Base-by-base conservation (phyloP, 768 basidiomycete genomes). In the Podaxis mareebaensis region DNA sequence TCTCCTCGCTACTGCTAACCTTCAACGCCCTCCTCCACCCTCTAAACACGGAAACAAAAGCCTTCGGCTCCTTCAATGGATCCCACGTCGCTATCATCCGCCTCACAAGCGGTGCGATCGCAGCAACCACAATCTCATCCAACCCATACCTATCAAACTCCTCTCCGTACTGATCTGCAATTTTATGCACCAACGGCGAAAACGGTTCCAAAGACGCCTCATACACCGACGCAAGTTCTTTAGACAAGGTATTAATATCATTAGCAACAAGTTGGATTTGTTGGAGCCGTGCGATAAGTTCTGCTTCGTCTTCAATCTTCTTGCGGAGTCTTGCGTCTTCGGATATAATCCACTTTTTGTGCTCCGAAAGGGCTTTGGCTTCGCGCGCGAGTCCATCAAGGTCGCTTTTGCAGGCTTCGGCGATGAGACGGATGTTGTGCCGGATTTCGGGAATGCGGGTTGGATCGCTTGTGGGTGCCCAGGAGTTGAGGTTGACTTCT, bases 361-460 rank as follows among this genome's bases (percentile, higher is more conserved):
- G 85, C 64, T 92, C 92, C 66, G 90, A 84, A 2, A 98, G 81
- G 3, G 87, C 83, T 67, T 89, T 91, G 2, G 93, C 97, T 78
- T 99, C 97, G 15, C 89, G 85, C 0, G 95, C 95, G 24, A 99
- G 85, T 4, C 92, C 91, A 60, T 94, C 91, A 12, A 99, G 82
- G 64, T 96, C 92, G 17, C 81, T 85, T 68, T 92, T 92, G 69
- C 94, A 90, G 1, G 87, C 81, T 53, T 95, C 92, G 1, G 86
- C 82, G 38, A 99, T 93, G 48, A 98, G 84, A 3, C 91, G 87
- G 28, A 99, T 77, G 73, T 99, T 99, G 73, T 99, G 96, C 26
- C 96, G 86, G n/a, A 99, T 86, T 79, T 99, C 97, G 0, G 97
- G 97, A 65, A 99, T 88, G 60, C 93, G 89, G 53, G 88, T 93